Percentiles rank a stretch among this genome's conserved stretches.
Evolutionary conservation across 1,284 basidiomycete genomes (phyloP).

Genomic region (Ganoderma lingzhi): DNA sequence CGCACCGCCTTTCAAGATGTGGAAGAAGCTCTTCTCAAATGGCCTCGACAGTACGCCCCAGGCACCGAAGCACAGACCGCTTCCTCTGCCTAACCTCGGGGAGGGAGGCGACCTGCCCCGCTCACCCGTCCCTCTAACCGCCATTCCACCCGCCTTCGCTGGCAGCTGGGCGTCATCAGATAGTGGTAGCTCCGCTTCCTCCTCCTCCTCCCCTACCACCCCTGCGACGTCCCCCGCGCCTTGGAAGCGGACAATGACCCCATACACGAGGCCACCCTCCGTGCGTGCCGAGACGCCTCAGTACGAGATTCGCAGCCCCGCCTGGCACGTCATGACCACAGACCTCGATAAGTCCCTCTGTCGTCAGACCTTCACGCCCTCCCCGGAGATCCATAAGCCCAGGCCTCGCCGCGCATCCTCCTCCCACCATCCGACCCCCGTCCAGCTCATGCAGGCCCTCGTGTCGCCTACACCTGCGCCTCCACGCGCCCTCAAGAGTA

Average conservation of each 20-base stretch:
- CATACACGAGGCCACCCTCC: conserved; percentile 12
- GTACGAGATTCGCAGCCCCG: conserved; percentile 16
- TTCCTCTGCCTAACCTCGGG: conserved; percentile 41
- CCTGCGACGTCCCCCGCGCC: conserved; percentile 20
- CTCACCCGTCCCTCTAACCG: neutral
- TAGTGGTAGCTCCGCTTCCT: conserved; percentile 36
- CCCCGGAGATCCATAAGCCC: conserved; percentile 28
- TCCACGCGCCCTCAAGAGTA: conserved; percentile 34
- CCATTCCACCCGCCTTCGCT: conserved; percentile 12
- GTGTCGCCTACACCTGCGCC: conserved; percentile 23
- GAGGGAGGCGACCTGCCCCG: conserved; percentile 27
- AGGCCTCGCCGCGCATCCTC: conserved; percentile 22
- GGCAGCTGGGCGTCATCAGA: conserved; percentile 33
- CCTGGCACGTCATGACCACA: conserved; percentile 18
- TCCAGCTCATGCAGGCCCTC: conserved; percentile 25
- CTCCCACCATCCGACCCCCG: conserved; percentile 20
- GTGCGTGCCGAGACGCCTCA: conserved; percentile 18
- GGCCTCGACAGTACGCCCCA: conserved; percentile 41
- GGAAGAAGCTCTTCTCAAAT: conserved; percentile 34
- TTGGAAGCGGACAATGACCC: conserved; percentile 15
- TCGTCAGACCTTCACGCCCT: conserved; percentile 23
- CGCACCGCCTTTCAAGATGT: conserved; percentile 32
- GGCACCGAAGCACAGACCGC: conserved; percentile 40
- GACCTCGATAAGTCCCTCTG: conserved; percentile 21
- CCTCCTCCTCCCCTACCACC: conserved; percentile 26